Percentiles rank a stretch among this genome's conserved stretches.
These are phyloP conservation scores for Wickerhamomyces alni DNA, from an alignment of 805 yeast genomes.

Conservation along the genomic window DNA sequence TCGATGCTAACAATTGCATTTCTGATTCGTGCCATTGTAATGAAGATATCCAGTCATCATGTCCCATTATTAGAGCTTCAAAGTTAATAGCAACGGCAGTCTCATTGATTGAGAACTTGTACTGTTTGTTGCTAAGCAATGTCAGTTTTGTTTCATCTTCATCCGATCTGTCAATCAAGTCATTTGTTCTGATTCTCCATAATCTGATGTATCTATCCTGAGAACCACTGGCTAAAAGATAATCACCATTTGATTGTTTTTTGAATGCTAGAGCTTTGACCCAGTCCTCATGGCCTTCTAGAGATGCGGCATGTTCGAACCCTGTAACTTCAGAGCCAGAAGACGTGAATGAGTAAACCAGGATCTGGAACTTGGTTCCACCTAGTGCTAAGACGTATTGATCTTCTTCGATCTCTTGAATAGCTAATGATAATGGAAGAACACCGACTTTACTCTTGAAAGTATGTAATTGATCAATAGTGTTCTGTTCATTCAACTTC, in stretches of 20 bases:
- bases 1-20: slow-evolving; percentile 66
- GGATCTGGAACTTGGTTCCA: slow-evolving; percentile 55
- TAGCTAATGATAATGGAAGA: slow-evolving; percentile 37
- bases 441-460: slow-evolving; percentile 40
- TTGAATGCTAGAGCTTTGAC: slow-evolving; percentile 64
- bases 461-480: slow-evolving; percentile 23
- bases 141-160: slow-evolving; percentile 47
- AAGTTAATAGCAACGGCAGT: slow-evolving; percentile 57
- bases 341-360: slow-evolving; percentile 42
- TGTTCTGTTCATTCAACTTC: slow-evolving; percentile 26
- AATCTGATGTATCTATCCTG: slow-evolving; percentile 89
- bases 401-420: slow-evolving; percentile 25
- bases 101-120: slow-evolving; percentile 41
- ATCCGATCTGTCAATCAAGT: slow-evolving; percentile 48
- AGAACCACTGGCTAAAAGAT: slow-evolving; percentile 79
- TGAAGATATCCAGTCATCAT: slow-evolving; percentile 94
- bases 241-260: slow-evolving; percentile 41
- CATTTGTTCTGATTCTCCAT: slow-evolving; percentile 69
- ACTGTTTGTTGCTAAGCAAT: slow-evolving; percentile 65
- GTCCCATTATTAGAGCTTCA: slow-evolving; percentile 95
- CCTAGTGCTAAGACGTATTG: slow-evolving; percentile 59
- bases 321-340: slow-evolving; percentile 9
- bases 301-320: slow-evolving; percentile 39
- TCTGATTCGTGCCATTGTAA: slow-evolving; percentile 67
- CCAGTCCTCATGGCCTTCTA: slow-evolving; percentile 98